Base-by-base conservation (phyloP, 345 rosid species). In the Murraya paniculata region DNA sequence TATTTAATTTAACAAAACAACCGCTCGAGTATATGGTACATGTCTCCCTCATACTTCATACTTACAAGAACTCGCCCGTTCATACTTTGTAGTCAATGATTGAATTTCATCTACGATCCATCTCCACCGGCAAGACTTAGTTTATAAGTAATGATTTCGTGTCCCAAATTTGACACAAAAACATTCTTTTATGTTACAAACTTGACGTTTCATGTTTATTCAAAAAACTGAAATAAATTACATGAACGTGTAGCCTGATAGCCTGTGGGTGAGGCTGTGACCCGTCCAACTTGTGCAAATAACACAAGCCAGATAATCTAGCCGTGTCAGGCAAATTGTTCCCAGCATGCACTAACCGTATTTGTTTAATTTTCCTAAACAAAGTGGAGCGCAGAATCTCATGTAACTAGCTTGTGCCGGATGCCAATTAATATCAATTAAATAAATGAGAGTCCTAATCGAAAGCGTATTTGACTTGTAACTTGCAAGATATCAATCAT, bases 401-500 rank as follows among this genome's bases (percentile, higher is more conserved):
- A 71, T 5, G 25, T 53, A 21, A 30, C 18, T 41, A 1, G 24
- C 13, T 57, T 50, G 45, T 45, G 2, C 71, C 28, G 45, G 70
- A 64, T 64, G 30, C 71, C 48, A 64, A 31, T 64, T 75, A 28
- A 38, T 41, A 73, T 71, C 27, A 28, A 30, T 19, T 24, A 67
- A 39, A 8, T 22, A 21, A 53, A 2, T 1, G 11, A 48, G 28
- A n/a, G 33, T 45, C 50, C 30, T 36, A 9, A 53, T 18, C 73
- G 4, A 1, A 8, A 0, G 21, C 25, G 0, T 13, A 10, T 22
- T 55, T 71, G 41, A 4, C 38, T 1, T 21, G 39, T 36, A n/a
- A 55, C 33, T 64, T 78, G 25, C 9, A 24, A 22, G 45, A 38
- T 4, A 21, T 30, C 66, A 75, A 81, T 82, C 75, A 80, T 64